Evolutionary conservation across 495 filamentous ascomycete species (phyloP).

Genomic region (Immersiella caudata): DNA sequence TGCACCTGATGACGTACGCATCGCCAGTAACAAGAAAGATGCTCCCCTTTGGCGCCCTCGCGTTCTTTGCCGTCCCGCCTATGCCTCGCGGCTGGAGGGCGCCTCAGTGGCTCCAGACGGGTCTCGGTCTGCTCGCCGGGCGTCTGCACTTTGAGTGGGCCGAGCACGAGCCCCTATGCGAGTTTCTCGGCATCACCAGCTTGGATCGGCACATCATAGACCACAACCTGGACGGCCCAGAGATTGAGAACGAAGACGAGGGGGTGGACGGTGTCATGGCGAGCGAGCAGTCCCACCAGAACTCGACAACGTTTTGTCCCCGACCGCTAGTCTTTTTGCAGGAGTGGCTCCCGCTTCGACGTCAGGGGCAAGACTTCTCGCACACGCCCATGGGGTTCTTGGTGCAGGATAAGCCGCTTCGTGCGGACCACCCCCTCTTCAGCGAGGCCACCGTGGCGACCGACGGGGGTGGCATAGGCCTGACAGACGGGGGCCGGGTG

Average conservation of each 20-base stretch:
- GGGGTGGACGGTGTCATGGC: background rate
- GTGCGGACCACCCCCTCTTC: conserved; percentile 51
- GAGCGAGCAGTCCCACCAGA: background rate
- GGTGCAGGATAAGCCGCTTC: conserved; percentile 50
- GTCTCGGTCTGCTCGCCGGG: conserved; percentile 59
- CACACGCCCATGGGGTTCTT: conserved; percentile 61
- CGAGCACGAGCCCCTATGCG: conserved; percentile 36
- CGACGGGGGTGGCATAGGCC: background rate
- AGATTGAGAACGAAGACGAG: background rate
- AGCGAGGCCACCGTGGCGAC: background rate
- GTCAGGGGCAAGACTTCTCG: conserved; percentile 54
- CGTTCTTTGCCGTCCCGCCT: conserved; percentile 49
- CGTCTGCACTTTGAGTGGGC: conserved; percentile 57
- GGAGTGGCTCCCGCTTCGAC: conserved; percentile 53
- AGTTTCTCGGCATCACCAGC: conserved; percentile 22
- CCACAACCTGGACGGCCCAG: conserved; percentile 3
- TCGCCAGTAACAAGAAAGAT: conserved; percentile 57
- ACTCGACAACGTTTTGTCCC: conserved; percentile 12
- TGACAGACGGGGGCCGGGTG: background rate
- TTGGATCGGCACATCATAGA: conserved; percentile 24
- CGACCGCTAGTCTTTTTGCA: conserved; percentile 46
- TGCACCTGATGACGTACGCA: conserved; percentile 52
- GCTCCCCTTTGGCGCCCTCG: conserved; percentile 54
- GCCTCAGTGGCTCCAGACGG: conserved; percentile 51
- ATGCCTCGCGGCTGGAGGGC: conserved; percentile 43